Base-by-base conservation (phyloP, 2,329 filamentous ascomycete genomes). In the Fusarium protoensiforme region DNA sequence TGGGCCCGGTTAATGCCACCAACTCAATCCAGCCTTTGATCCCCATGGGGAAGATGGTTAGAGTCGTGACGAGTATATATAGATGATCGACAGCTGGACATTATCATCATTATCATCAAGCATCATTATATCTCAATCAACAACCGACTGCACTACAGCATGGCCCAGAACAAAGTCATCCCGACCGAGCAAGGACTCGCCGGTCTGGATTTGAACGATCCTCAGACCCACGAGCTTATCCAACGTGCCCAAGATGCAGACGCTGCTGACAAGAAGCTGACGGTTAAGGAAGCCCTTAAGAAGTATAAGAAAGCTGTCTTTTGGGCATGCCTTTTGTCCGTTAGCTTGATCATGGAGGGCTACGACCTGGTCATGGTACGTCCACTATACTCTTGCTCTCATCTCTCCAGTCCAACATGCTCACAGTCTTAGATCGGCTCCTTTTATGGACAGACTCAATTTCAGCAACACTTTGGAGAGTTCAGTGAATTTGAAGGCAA, bases 401-500 rank as follows among this genome's bases (percentile, higher is more conserved):
- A 5, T 36, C 3, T 14, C 27, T 11, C 7, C 14, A 24, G 8
- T 24, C n/a, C 7, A 5, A 20, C 11, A 11, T 18, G 7, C 31
- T 56, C 9, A 56, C 31, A 56, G 20, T 10, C 36, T 7, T 36
- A 59, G 61, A 64, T 64, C 11, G 46, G 41, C 51, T 64, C 61
- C 10, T 64, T 64, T 29, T 64, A 64, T n/a, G 61, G 61, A 13
- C 48, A 57, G 27, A 64, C 61, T n/a, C 61, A 64, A 27, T 64
- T 64, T 29, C 54, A 41, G 22, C 35, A 64, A 35, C 29, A 36
- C 43, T 64, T 64, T 58, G 61, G 61, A 29, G 6, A 18, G 22
- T 58, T 43, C 16, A 53, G 46, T 9, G 48, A 57, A 18, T 22
- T 5, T 16, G 46, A 38, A 31, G 80, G 78, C 7, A 74, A 76